Evolutionary conservation across 106 monocot genomes (phyloP).

Genomic region (Allium sativum): DNA sequence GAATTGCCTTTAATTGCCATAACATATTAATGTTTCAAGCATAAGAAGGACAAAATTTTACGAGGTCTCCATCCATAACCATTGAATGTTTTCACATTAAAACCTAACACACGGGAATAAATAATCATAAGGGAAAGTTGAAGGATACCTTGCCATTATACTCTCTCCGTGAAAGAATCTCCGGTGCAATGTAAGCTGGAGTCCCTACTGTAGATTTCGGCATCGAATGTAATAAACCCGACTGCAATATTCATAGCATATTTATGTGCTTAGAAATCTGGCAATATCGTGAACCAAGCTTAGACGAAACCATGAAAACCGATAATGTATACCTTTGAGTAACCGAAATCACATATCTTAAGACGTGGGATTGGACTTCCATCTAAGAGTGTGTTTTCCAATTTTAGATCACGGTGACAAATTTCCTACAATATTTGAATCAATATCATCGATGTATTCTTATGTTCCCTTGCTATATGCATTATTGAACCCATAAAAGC

Average conservation of each 20-base stretch:
- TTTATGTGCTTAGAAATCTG: neutral
- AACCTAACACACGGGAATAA: too few species aligned
- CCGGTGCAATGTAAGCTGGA: slow-evolving; percentile 85
- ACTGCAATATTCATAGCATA: slow-evolving; percentile 22
- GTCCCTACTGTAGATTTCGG: slow-evolving; percentile 86
- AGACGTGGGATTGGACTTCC: slow-evolving; percentile 79
- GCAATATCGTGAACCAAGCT: neutral
- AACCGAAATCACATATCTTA: slow-evolving; percentile 89
- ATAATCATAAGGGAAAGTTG: neutral
- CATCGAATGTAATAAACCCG: slow-evolving; percentile 60
- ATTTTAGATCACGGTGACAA: slow-evolving; percentile 78
- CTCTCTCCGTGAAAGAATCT: slow-evolving; percentile 62
- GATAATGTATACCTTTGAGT: slow-evolving; percentile 52
- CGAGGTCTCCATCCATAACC: too few species aligned
- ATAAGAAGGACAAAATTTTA: neutral
- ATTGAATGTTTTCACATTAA: too few species aligned
- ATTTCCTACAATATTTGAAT: slow-evolving; percentile 38
- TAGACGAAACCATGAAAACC: neutral
- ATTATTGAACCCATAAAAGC: neutral
- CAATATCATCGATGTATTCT: neutral
- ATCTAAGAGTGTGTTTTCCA: slow-evolving; percentile 84
- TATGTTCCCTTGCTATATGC: too few species aligned
- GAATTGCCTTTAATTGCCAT: neutral
- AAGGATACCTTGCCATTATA: slow-evolving; percentile 71
- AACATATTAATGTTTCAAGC: neutral